Evolutionary conservation across 1,139 yeast species (phyloP).

Genomic region (Hyphopichia pseudoburtonii): DNA sequence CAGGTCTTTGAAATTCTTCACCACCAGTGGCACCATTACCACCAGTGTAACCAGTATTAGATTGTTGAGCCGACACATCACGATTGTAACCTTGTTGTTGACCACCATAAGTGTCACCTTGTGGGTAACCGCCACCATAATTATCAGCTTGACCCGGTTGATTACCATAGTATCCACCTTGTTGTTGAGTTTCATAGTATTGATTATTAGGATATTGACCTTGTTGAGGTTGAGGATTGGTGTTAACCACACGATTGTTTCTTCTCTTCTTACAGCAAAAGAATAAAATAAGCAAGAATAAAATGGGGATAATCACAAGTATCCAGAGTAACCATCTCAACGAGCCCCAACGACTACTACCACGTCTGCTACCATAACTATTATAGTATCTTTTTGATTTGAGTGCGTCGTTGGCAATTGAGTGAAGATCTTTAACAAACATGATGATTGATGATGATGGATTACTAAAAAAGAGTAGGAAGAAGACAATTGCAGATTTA

Average conservation of each 20-base stretch:
- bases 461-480: not conserved
- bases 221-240: constrained; percentile 2
- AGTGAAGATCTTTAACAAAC: constrained; percentile 5
- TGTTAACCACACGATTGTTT: constrained; percentile 5
- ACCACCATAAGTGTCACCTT: too few relatives aligned
- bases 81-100: constrained; percentile 6
- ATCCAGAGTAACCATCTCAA: constrained; percentile 15
- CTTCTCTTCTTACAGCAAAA: constrained; percentile 12
- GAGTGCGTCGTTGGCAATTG: not conserved
- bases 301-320: constrained; percentile 12
- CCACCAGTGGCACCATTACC: constrained; percentile 8
- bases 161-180: constrained; percentile 10
- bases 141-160: constrained; percentile 4
- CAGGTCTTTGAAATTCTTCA: constrained; percentile 16
- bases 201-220: constrained; percentile 11
- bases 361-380: constrained; percentile 3
- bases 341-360: constrained; percentile 9
- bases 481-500: too few relatives aligned
- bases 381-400: constrained; percentile 10
- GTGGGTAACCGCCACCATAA: constrained; percentile 5
- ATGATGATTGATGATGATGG: constrained; percentile 1
- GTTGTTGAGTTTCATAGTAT: constrained; percentile 13
- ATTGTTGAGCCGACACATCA: not conserved
- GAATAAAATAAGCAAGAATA: constrained; percentile 9
- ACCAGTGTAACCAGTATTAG: not conserved